These are phyloP conservation scores for Salmacisia buchloeana DNA, from an alignment of 1,284 basidiomycete genomes.

Conservation along the genomic window DNA sequence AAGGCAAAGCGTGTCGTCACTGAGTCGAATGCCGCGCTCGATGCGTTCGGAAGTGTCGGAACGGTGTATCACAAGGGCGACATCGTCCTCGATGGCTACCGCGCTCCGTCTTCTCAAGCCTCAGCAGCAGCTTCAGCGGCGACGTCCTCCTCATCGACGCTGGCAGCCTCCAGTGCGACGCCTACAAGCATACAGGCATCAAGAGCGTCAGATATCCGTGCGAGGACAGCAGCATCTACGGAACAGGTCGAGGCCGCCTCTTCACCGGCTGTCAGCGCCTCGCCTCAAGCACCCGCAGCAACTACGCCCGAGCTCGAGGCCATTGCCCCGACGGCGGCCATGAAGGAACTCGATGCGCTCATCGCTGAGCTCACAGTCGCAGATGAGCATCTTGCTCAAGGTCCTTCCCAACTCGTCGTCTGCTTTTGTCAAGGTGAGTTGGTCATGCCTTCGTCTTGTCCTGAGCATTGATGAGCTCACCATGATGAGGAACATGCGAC, in stretches of 20 bases:
- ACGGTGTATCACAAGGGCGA: constrained; percentile 5
- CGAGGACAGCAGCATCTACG: not conserved
- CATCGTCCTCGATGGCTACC: not conserved
- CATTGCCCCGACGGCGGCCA: not conserved
- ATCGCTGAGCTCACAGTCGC: not conserved
- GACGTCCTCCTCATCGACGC: not conserved
- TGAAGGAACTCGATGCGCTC: not conserved
- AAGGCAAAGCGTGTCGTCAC: constrained; percentile 1
- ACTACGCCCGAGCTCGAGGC: not conserved
- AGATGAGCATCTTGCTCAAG: not conserved
- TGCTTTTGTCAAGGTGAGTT: constrained; percentile 4
- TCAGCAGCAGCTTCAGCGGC: not conserved
- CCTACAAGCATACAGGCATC: too few species aligned
- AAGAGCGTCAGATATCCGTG: too few species aligned
- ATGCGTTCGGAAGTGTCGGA: not conserved
- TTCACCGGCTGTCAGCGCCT: too few species aligned
- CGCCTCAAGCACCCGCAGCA: not conserved
- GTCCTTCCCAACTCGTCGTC: not conserved
- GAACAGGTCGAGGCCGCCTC: too few species aligned
- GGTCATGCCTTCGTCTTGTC: not conserved
- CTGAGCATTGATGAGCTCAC: constrained; percentile 20
- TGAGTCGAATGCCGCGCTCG: not conserved
- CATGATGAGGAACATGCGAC: not conserved
- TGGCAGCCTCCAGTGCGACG: not conserved
- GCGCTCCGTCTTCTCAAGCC: not conserved